Evolutionary conservation across 345 rosid species (phyloP), one percentile per base, ranked within the genome.

Genomic region (Firmiana major): DNA sequence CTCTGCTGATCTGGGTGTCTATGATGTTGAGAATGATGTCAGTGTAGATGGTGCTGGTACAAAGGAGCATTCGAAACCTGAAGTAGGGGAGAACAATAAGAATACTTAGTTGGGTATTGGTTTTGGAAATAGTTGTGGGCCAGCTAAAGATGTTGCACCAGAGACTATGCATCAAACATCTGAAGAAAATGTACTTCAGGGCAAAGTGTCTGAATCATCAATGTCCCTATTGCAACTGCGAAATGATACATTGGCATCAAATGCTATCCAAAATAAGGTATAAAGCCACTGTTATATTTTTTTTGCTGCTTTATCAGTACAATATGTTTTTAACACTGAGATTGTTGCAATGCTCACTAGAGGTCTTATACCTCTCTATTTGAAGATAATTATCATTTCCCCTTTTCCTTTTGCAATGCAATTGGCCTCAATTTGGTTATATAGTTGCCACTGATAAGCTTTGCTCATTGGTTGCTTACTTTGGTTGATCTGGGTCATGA

Each of bases 231-330:
- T 79, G 83, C 86, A 78, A 75, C 68, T 73, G 54, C 49, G 59
- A 26, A 31, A 31, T 58, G 74, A 16, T 64, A 34, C 75, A 77
- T 69, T 79, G 16, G 60, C 73, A 24, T 45, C 63, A 38, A 70
- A 38, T 58, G 67, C 70, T 38, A 46, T 70, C 68, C 45, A 63
- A 16, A 55, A 75, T 62, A 79, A 83, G 89, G 90, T 86, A 80
- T 68, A 19, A 28, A 38, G 22, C 19, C 49, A 34, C 76, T 34
- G 38, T 64, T 63, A 16, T 31, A 12, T 11, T 8, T 67, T n/a
- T 43, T 40, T 62, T 55, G 3, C 7, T 71, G 51, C 62, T 59
- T 58, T 24, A 13, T 63, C 48, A 63, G n/a, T 60, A 7, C 65
- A 73, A 34, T 55, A 16, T 28, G 36, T 1, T 57, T 40, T 15